These are phyloP conservation scores for Triticum turgidum DNA, from an alignment of 176 grass and related monocot species.

Conservation along the genomic window DNA sequence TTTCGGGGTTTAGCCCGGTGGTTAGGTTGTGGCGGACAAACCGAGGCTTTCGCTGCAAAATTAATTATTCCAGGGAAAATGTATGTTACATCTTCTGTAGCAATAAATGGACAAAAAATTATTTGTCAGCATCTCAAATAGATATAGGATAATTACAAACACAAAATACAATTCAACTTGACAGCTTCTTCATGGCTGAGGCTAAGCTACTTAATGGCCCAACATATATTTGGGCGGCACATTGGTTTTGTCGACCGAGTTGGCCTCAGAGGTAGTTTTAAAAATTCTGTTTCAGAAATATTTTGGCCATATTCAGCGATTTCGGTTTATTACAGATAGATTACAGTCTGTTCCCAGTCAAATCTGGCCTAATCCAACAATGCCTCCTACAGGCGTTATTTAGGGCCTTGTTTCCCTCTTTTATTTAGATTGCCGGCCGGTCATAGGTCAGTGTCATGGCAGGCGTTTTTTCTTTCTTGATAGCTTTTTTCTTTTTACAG, in stretches of 20 bases:
- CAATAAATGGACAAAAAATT: background rate
- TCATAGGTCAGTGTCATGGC: background rate
- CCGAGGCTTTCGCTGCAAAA: background rate
- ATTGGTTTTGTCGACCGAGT: background rate
- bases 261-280: background rate
- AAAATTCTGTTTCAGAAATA: background rate
- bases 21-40: background rate
- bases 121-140: background rate
- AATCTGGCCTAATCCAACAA: background rate
- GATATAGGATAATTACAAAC: background rate
- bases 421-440: background rate
- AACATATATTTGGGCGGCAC: background rate
- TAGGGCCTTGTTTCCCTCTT: background rate
- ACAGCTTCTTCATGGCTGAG: background rate
- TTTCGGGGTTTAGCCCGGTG: background rate
- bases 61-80: background rate
- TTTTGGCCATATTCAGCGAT: background rate
- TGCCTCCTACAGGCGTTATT: background rate
- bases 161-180: background rate
- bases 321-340: background rate
- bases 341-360: background rate
- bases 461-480: background rate
- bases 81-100: background rate
- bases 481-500: background rate
- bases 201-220: background rate